Evolutionary conservation across 23 red algal species (phyloP).

Genomic region (Gracilaria gracilis): DNA sequence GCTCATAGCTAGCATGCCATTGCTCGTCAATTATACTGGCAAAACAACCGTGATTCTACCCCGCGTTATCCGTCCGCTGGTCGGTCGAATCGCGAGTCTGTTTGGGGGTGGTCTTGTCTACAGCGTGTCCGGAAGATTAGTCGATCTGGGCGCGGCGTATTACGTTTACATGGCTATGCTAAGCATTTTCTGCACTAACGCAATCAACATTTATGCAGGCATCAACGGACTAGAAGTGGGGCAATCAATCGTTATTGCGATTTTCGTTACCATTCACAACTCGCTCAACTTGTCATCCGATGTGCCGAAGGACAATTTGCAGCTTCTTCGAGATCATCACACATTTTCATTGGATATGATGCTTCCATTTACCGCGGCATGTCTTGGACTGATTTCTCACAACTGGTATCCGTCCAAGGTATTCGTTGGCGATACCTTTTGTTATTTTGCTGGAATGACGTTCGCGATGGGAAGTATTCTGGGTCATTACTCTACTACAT

Average conservation of each 20-base stretch:
- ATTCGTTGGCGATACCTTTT: conserved; percentile 99
- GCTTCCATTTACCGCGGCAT: conserved; percentile 82
- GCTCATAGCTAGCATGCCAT: conserved; percentile 83
- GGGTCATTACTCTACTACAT: conserved; percentile 89
- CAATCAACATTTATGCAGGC: conserved; percentile 99
- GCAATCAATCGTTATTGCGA: conserved; percentile 88
- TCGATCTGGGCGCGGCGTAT: conserved; percentile 91
- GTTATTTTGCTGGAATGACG: conserved; percentile 99
- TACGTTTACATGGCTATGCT: conserved; percentile 98
- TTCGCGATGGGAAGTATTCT: conserved; percentile 99
- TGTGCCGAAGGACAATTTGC: conserved; percentile 78
- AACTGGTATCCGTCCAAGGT: conserved; percentile 96
- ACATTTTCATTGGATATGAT: conserved; percentile 95
- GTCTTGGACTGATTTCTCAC: conserved; percentile 83
- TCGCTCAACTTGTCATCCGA: conserved; percentile 77
- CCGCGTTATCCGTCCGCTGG: conserved; percentile 47
- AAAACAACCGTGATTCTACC: conserved; percentile 89
- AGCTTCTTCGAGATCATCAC: conserved; percentile 85
- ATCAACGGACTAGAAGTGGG: conserved; percentile 99
- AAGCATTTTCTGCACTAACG: conserved; percentile 98
- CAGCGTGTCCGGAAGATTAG: conserved; percentile 51
- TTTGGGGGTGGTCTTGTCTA: conserved; percentile 40
- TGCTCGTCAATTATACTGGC: conserved; percentile 92
- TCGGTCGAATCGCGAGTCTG: conserved; percentile 3
- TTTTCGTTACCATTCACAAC: conserved; percentile 90